Base-by-base conservation (phyloP, 768 basidiomycete genomes). In the Clavulina sp. region DNA sequence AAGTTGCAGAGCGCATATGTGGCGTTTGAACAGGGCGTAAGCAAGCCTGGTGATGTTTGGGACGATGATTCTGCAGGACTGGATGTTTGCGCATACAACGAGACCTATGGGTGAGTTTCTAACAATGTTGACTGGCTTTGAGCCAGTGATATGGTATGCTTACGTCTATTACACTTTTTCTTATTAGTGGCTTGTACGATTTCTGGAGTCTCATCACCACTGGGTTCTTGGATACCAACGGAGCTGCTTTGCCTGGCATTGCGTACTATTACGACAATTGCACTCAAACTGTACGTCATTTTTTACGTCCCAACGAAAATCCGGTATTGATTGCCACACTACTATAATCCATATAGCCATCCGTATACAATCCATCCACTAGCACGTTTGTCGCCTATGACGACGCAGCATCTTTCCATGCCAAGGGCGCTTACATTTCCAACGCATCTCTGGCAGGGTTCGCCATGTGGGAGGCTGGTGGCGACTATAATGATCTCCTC, bases 311-410 rank as follows among this genome's bases (percentile, higher is more conserved):
- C 29, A 34, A 26, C 4, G 29, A 41, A 4, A 0, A 38, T 4
- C 2, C 4, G 26, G 7, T 51, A 1, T 33, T 38, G 4, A 21
- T 33, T 16, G 50, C 34, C 28, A 46, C 2, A 41, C 32, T 3
- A n/a, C n/a, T n/a, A n/a, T n/a, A n/a, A n/a, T n/a, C 58, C 76
- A 76, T 19, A 86, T 59, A 86, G 84, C 78, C 82, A 1, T 82
- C 72, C 53, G 71, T 83, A 24, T 84, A 82, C 63, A 70, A 80
- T 61, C 54, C 69, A 38, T 65, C 65, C 1, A 67, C 69, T 0
- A 65, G 76, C 41, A 64, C 76, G 50, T 69, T 79, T 67, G 69
- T 86, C 31, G 73, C 82, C 1, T 86, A 73, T 57, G 84, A 86
- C 54, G 66, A 82, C 56, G 60, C 75, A 0, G 57, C 66, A 46